Evolutionary conservation across 371 early-diverging fungal species (phyloP), one percentile per base, ranked within the genome.

Genomic region (Basidiobolus meristosporus): DNA sequence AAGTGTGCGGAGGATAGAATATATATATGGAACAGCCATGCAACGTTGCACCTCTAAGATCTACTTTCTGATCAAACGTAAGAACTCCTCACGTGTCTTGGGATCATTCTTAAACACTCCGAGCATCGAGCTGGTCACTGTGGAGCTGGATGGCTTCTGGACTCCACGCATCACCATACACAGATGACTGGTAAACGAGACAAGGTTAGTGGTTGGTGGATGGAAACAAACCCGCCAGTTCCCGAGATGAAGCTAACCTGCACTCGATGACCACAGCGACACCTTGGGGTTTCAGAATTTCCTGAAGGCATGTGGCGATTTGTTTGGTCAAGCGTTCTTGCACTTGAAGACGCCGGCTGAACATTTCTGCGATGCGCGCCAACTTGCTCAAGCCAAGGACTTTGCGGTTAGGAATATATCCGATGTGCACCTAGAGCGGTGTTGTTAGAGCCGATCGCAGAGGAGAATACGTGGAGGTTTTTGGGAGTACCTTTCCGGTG

Each of bases 321-420:
- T 98, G 97, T 61, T 89, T 91, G 12, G 98, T 98, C 42, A 98
- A 63, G 16, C 98, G 76, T 56, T 98, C 98, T 65, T 98, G 97
- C 7, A 95, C 89, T 65, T 93, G 95, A 38, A 98, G 67, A 45
- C 98, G 74, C 50, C 95, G 77, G 37, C 77, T 69, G 57, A 92
- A 91, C 89, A 92, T 90, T 56, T 98, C 98, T 3, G 98, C 95
- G 40, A 98, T 77, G 23, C 98, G 73, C 6, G 97, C 98, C 44
- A 98, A 65, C 56, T 98, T 98, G 60, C 85, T 84, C 42, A 98
- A 66, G 15, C 98, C 98, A 36, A 98, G 67, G 2, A 98, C 98
- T 18, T 80, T 73, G 39, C 84, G 70, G 53, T 92, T 85, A 17
- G 98, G 95, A 44, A 98, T 85, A 58, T 98, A 98, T 9, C 87